phyloP scores from a whole-genome alignment of 306 rosid genomes.

The Cicer pinnatifidum region DNA sequence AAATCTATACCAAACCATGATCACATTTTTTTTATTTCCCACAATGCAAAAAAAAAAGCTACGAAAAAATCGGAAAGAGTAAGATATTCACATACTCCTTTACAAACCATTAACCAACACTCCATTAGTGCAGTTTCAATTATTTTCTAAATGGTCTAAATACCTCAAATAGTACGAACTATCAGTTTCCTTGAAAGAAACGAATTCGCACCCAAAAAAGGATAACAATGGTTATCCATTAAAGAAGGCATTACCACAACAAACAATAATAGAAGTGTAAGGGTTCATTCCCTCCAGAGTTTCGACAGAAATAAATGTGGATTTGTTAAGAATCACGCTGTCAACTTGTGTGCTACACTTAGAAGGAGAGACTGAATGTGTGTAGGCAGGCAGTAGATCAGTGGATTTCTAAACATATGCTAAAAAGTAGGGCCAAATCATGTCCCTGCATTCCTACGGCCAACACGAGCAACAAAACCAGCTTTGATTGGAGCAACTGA shows the following conservation, averaged over 20 bases:
- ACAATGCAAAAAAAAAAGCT: no score
- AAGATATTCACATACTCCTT: background rate
- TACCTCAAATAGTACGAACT: background rate
- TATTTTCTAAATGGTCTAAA: background rate
- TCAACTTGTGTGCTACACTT: no score
- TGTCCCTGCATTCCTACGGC: conserved; percentile 80
- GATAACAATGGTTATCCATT: background rate
- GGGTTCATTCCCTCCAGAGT: background rate
- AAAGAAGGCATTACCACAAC: conserved; percentile 9
- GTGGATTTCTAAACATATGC: no score
- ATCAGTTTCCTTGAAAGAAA: conserved; percentile 5
- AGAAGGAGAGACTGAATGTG: no score
- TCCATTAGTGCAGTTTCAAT: background rate
- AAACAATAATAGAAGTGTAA: background rate
- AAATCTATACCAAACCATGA: no score
- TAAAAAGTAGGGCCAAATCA: conserved; percentile 42
- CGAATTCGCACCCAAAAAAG: background rate
- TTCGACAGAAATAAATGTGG: background rate
- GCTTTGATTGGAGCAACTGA: conserved; percentile 96
- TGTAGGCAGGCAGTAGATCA: no score
- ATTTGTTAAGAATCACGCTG: no score
- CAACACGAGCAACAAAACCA: conserved; percentile 98
- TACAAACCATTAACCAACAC: background rate
- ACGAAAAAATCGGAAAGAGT: background rate
- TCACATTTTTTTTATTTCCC: no score